These are phyloP conservation scores for Grigorovia yakushimaensis DNA, from an alignment of 805 yeast species.

Conservation along the genomic window DNA sequence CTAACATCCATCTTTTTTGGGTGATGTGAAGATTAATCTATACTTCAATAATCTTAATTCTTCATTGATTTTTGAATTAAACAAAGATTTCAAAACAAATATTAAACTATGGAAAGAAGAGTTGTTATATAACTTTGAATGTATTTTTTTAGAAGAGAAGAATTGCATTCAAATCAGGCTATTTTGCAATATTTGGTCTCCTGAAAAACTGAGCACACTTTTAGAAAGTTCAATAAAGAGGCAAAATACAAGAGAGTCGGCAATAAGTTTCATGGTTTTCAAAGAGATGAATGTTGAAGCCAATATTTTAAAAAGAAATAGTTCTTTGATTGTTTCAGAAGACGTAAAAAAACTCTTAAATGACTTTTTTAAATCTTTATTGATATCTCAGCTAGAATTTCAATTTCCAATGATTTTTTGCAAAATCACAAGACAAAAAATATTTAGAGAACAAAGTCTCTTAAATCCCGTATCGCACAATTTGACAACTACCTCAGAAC, in stretches of 20 bases:
- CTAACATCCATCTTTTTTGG: too few relatives aligned
- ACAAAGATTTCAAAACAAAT: not conserved
- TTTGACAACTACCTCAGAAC: constrained; percentile 13
- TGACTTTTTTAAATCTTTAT: constrained; percentile 20
- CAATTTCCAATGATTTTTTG: constrained; percentile 29
- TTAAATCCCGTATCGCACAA: constrained; percentile 23
- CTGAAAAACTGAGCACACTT: not conserved
- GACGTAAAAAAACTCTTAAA: constrained; percentile 12
- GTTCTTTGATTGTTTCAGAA: not conserved
- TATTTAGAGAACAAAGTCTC: constrained; percentile 15
- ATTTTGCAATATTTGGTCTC: not conserved
- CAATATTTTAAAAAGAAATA: not conserved
- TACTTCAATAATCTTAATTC: not conserved
- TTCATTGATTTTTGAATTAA: not conserved
- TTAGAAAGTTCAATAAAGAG: not conserved
- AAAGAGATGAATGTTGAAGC: constrained; percentile 2
- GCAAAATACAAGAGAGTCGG: not conserved
- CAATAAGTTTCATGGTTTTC: not conserved
- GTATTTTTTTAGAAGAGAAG: not conserved
- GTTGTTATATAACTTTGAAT: not conserved
- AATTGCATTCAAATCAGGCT: not conserved
- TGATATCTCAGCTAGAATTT: constrained; percentile 28
- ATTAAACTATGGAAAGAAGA: not conserved
- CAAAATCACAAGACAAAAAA: constrained; percentile 12
- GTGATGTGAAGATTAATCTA: not conserved